Base-by-base conservation (phyloP, 2,329 filamentous ascomycete species). In the Mollisiaceae sp. region DNA sequence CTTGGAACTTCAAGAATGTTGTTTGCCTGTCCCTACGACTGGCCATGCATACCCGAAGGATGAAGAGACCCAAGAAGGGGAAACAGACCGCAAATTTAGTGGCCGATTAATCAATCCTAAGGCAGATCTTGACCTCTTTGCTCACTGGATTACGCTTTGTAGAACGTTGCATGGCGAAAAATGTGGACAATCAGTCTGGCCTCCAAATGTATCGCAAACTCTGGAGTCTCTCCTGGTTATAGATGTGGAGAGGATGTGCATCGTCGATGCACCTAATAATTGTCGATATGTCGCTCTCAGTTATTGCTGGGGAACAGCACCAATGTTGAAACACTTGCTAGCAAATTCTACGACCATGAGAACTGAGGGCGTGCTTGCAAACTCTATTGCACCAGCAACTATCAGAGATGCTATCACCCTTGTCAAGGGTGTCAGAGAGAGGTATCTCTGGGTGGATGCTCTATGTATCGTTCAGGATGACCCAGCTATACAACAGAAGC, bases 321-420 rank as follows among this genome's bases (percentile, higher is more conserved):
- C 27, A 4, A 47, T 52, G 8, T 8, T 52, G 20, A 60, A 60
- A 36, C 43, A 52, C n/a, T 52, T 52, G 20, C 8, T 8, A 36
- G 20, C 15, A 27, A 64, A 47, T 24, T 45, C 27, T 3, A n/a
- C n/a, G 20, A 36, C 14, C n/a, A 15, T 59, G 38, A 35, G 56
- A 32, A 9, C 8, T 9, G 2, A 15, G 0, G 45, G 24, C 24
- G 8, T 22, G 20, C 27, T 64, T 41, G 8, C 1, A 41, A 12
- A 14, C 2, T 20, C 22, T 15, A 41, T 12, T n/a, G 39, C 68
- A 12, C 64, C 69, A 24, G 60, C 63, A 24, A 45, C 62, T 20
- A 70, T 76, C 47, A 52, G 60, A 4, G 63, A 67, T 18, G 70
- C 71, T 8, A 72, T 72, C 4, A 35, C 64, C 8, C 67, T 74